Base-by-base conservation (phyloP, 1,284 basidiomycete species). In the Apiotrichum siamense region DNA sequence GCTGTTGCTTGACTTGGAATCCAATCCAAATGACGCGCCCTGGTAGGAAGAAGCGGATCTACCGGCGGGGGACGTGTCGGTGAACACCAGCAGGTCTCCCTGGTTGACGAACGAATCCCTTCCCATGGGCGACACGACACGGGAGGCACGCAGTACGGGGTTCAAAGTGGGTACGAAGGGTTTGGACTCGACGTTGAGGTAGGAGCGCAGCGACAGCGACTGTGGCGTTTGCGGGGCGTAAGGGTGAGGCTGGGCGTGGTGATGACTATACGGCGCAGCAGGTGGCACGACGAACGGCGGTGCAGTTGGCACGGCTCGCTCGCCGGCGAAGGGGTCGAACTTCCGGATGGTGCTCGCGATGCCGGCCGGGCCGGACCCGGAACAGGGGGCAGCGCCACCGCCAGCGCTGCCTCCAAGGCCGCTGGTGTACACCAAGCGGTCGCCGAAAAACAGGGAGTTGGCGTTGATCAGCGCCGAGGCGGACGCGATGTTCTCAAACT, bases 401-500 rank as follows among this genome's bases (percentile, higher is more conserved):
- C n/a, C n/a, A n/a, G n/a, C n/a, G n/a, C n/a, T n/a, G n/a, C n/a
- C n/a, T n/a, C n/a, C n/a, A n/a, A 31, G 10, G 29, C 29, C 29
- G 29, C 29, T 31, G 29, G 29, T 15, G 29, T 15, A 11, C 29
- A 31, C n/a, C n/a, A n/a, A n/a, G 10, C 61, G 57, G 35, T 61
- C 59, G 3, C 66, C 66, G 4, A 71, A 43, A 7, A 47, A 48
- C 41, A 65, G 55, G 5, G 66, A 65, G 49, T 66, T 60, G 24
- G 64, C 58, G 17, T 53, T 58, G 47, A 67, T 38, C 1, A 70
- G 56, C 1, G 62, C 57, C 13, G 42, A 47, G 12, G 66, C 67
- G 17, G 65, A 69, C 4, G 59, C 41, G 12, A 53, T 37, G 40
- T 62, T 51, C 20, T 69, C 64, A 42, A 70, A 72, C 36, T 67